Evolutionary conservation across 176 grass and related monocot species (phyloP).

Genomic region (Lolium multiflorum): DNA sequence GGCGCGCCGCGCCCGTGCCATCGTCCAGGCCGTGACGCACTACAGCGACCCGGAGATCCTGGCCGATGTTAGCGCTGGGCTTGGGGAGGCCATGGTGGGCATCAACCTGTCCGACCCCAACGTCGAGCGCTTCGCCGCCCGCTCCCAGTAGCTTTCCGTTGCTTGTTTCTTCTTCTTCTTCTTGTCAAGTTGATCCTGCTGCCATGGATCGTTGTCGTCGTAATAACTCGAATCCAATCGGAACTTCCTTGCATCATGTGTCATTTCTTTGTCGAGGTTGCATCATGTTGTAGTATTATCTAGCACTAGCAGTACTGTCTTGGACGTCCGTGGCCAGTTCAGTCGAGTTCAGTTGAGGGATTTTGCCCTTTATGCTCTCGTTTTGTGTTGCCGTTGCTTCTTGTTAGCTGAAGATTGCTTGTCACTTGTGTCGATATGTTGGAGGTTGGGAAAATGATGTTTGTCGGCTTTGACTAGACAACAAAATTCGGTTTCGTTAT

Average conservation of each 20-base stretch:
- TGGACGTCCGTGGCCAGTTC: not conserved
- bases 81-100: constrained; percentile 68
- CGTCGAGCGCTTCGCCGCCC: constrained; percentile 63
- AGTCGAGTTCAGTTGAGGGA: not conserved
- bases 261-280: not conserved
- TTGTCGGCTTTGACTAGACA: not conserved
- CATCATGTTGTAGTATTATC: not conserved
- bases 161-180: too few relatives aligned
- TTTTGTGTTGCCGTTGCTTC: not conserved
- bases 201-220: not conserved
- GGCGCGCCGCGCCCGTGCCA: constrained; percentile 52
- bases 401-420: not conserved
- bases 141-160: constrained; percentile 46
- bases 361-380: not conserved
- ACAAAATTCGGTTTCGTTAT: not conserved
- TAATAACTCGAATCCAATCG: not conserved
- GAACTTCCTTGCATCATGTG: not conserved
- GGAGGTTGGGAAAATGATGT: not conserved
- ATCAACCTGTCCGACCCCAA: constrained; percentile 62
- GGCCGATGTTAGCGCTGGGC: constrained; percentile 54
- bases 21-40: constrained; percentile 67
- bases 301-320: not conserved
- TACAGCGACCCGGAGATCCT: constrained; percentile 67
- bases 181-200: not conserved
- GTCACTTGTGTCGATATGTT: not conserved